phyloP scores from a whole-genome alignment of 2,329 filamentous ascomycete genomes.

The Rosellinia necatrix region DNA sequence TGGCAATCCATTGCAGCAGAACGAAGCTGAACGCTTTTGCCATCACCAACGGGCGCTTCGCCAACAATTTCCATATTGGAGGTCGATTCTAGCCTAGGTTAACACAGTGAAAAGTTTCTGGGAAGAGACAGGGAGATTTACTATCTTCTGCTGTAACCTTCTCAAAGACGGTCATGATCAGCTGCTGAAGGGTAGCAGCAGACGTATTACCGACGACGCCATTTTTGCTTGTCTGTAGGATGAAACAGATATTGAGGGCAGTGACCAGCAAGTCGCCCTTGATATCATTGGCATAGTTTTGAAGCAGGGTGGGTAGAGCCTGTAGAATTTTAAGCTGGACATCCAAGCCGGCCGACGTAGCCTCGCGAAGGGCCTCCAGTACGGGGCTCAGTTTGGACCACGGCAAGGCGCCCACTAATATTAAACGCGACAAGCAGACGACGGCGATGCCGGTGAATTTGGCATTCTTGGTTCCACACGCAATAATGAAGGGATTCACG shows the following conservation, averaged over 20 bases:
- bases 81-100: slow-evolving; percentile 42
- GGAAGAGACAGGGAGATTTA: slow-evolving; percentile 48
- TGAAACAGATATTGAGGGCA: slow-evolving; percentile 87
- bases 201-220: slow-evolving; percentile 94
- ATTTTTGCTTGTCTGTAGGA: slow-evolving; percentile 89
- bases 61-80: slow-evolving; percentile 63
- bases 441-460: slow-evolving; percentile 90
- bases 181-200: slow-evolving; percentile 92
- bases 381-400: slow-evolving; percentile 81
- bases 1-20: slow-evolving; percentile 85
- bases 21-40: slow-evolving; percentile 64
- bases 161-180: slow-evolving; percentile 91
- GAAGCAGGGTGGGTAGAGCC: slow-evolving; percentile 83
- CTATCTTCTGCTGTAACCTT: slow-evolving; percentile 84
- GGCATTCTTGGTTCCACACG: slow-evolving; percentile 85
- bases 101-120: background rate
- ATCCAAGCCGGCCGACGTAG: slow-evolving; percentile 78
- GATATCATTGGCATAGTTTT: slow-evolving; percentile 85
- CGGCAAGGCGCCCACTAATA: slow-evolving; percentile 80
- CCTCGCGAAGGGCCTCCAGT: slow-evolving; percentile 84
- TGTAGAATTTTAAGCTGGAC: slow-evolving; percentile 96
- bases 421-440: slow-evolving; percentile 85
- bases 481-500: slow-evolving; percentile 90
- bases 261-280: slow-evolving; percentile 80
- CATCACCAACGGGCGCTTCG: slow-evolving; percentile 70